A percentile compares a stretch with the other conserved stretches of the same genome.
These are phyloP conservation scores for Arachis monticola DNA, from an alignment of 331 rosid species.

Conservation along the genomic window DNA sequence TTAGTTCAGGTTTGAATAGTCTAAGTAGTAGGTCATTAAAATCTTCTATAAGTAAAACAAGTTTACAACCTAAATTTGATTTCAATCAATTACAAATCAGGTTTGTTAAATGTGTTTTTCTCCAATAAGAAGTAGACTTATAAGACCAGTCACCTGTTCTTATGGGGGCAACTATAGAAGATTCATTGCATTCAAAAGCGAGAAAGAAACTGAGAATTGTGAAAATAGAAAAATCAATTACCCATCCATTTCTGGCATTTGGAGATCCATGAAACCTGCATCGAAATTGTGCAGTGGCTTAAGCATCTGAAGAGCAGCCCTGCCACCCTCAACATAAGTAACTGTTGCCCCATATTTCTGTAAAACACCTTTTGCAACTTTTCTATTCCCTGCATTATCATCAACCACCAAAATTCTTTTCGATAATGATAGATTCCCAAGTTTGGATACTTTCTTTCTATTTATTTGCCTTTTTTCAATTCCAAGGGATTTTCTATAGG, in stretches of 20 bases:
- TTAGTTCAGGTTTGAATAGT: too few species aligned
- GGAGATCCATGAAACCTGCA: slow-evolving; percentile 99
- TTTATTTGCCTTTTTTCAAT: too few species aligned
- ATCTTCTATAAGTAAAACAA: too few species aligned
- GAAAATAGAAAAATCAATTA: slow-evolving; percentile 41
- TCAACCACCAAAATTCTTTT: slow-evolving; percentile 84
- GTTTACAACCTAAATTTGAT: neutral
- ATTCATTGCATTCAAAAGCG: too few species aligned
- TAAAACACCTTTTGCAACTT: slow-evolving; percentile 92
- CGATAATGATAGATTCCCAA: too few species aligned
- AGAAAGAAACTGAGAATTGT: too few species aligned
- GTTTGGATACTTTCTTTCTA: too few species aligned
- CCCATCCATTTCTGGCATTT: slow-evolving; percentile 99
- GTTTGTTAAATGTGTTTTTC: neutral
- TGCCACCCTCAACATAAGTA: slow-evolving; percentile 80
- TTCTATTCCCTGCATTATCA: slow-evolving; percentile 86
- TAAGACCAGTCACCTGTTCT: too few species aligned
- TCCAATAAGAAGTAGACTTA: neutral
- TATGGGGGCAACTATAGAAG: too few species aligned
- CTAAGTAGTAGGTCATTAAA: too few species aligned
- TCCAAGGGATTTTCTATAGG: neutral
- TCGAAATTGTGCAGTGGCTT: slow-evolving; percentile 78
- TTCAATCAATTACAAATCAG: neutral
- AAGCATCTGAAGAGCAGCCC: slow-evolving; percentile 67
- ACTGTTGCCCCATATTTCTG: slow-evolving; percentile 82